These are phyloP conservation scores for Suillus clintonianus DNA, from an alignment of 768 basidiomycete species.

Conservation along the genomic window DNA sequence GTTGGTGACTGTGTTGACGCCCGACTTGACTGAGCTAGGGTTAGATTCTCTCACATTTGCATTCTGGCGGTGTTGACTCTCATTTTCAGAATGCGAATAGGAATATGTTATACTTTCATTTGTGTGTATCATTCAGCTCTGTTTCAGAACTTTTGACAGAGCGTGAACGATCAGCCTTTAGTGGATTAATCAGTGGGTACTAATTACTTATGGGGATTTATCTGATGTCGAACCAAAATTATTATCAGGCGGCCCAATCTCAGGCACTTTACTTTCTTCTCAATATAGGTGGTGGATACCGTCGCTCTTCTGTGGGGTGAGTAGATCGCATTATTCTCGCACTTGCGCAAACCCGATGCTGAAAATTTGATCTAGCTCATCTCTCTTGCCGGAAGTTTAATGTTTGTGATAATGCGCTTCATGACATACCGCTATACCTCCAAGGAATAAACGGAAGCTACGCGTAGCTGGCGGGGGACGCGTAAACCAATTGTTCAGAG, in stretches of 20 bases:
- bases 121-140: constrained; percentile 24
- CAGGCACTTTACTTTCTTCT: constrained; percentile 52
- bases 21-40: constrained; percentile 49
- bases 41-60: constrained; percentile 4
- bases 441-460: no score
- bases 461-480: no score
- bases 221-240: constrained; percentile 6
- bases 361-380: background rate
- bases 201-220: background rate
- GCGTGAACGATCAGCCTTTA: constrained; percentile 16
- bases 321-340: background rate
- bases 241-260: constrained; percentile 51
- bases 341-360: background rate
- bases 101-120: constrained; percentile 49
- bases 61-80: background rate
- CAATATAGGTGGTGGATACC: constrained; percentile 60
- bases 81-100: constrained; percentile 36
- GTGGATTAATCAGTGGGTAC: constrained; percentile 21
- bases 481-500: no score
- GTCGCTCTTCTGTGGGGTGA: constrained; percentile 50
- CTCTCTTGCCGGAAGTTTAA: background rate
- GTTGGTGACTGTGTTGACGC: constrained; percentile 40
- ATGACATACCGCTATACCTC: background rate
- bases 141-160: background rate
- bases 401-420: background rate